Base-by-base conservation (phyloP, 176 grass and related monocot species). In the Echinochloa phyllopogon region DNA sequence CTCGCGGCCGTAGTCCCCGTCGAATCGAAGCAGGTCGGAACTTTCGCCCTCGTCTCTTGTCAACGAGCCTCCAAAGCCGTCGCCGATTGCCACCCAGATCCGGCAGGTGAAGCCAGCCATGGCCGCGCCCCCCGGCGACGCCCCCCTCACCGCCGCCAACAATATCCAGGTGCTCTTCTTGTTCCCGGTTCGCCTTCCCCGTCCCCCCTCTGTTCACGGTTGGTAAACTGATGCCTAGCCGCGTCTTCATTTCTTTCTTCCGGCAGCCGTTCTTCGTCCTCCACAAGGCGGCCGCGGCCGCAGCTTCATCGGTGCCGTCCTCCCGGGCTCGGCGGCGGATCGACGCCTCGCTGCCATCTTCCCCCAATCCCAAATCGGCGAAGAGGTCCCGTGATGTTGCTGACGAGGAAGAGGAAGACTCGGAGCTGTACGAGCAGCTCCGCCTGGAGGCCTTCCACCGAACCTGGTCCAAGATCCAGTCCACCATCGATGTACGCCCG, bases 241-340 rank as follows among this genome's bases (percentile, higher is more conserved):
- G 2, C 29, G 10, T 29, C n/a, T 59, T 7, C 20, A 23, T 12
- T 42, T 1, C 43, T 29, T 63, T 45, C 61, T 78, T 84, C 51
- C 77, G 74, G 42, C 88, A 97, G 95, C 92, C 95, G 21, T 93
- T 93, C 74, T 97, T 92, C 53, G 88, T 97, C 50, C 86, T 97
- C 12, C 95, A 86, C 75, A 91, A 92, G 77, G 61, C 84, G 25
- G 15, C 66, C 74, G 61, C 86, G 17, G 27, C 66, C 4, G 43
- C 73, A 6, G 21, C 52, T 60, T 73, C 87, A 21, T 62, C 61
- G 40, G 69, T 5, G 37, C 43, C 67, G 4, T 21, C 42, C 50
- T 48, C 42, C 69, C 51, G 69, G 11, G 41, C 76, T n/a, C 82
- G 87, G 21, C 69, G 82, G 20, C 59, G 67, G 60, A 75, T 76